These are phyloP conservation scores for Colletotrichum sidae DNA, from an alignment of 2,329 filamentous ascomycete genomes.

Conservation along the genomic window DNA sequence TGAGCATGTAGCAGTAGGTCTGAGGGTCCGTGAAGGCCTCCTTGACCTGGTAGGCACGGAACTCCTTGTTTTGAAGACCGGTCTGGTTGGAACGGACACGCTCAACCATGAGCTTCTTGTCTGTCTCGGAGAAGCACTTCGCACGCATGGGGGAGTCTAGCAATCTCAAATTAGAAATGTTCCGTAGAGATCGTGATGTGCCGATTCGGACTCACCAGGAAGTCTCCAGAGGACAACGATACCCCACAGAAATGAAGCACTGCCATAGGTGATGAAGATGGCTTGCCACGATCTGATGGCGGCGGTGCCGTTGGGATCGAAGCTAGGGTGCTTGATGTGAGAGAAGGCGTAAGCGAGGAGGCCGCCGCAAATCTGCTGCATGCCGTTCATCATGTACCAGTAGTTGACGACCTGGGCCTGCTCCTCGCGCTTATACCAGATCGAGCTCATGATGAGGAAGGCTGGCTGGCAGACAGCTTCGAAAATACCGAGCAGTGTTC, in stretches of 20 bases:
- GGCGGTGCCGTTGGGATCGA: conserved; percentile 38
- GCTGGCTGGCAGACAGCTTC: conserved; percentile 59
- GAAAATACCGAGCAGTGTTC: conserved; percentile 57
- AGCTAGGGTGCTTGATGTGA: conserved; percentile 42
- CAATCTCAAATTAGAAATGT: conserved; percentile 39
- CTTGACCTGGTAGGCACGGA: conserved; percentile 29
- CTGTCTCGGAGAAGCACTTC: conserved; percentile 43
- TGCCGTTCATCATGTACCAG: conserved; percentile 49
- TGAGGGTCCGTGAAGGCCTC: conserved; percentile 20
- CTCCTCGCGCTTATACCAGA: conserved; percentile 52
- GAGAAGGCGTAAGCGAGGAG: conserved; percentile 52
- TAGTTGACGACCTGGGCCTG: conserved; percentile 40
- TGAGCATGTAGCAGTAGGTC: conserved; percentile 26
- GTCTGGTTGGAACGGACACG: conserved; percentile 52
- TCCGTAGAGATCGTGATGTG: too few relatives aligned
- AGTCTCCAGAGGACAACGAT: conserved; percentile 52
- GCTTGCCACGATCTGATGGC: conserved; percentile 52
- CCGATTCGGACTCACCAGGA: conserved; percentile 49
- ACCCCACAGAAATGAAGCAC: conserved; percentile 48
- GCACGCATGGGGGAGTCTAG: conserved; percentile 45
- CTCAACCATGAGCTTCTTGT: conserved; percentile 52
- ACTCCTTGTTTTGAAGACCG: conserved; percentile 34
- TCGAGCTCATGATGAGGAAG: conserved; percentile 53
- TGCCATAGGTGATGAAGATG: conserved; percentile 55
- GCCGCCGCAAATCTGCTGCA: conserved; percentile 52